Evolutionary conservation across 1,139 yeast species (phyloP), one percentile per base, ranked within the genome.

Genomic region (Geotrichum macrosporum): DNA sequence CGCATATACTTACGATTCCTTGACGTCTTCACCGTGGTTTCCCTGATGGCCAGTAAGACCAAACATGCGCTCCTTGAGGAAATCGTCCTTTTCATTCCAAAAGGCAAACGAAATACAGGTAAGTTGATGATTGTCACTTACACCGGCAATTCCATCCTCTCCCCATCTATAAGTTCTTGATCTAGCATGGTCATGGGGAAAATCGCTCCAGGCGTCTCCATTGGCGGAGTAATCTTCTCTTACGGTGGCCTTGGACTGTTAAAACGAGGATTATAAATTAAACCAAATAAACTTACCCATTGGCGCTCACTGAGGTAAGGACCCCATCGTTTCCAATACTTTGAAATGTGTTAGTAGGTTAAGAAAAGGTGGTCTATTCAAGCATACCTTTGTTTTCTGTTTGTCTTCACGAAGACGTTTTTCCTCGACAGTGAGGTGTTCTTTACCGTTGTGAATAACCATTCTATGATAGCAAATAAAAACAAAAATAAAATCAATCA

Each of bases 1-100:
- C 16, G 37, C 9, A n/a, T 16, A 19, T 6, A 38, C 46, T 34
- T 35, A 48, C 49, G 86, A 75, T 65, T 86, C 88, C 68, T 86
- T 86, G 53, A 86, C 95, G 64, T 89, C 97, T 62, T 89, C 97
- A 48, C 97, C 97, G 64, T 89, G 97, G 64, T 89, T 89, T 4
- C 95, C 95, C 63, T 88, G 94, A 18, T 88, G 88, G 44, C 95
- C 94, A 27, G 96, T 88, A 40, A 89, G 75, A 2, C 96, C 97
- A 65, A 80, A 89, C 54, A 86, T 73, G 55, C 88, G 81, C 64
- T 89, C 97, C 66, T 89, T 89, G 63, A 89, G 74, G 56, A 88
- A 77, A 35, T 78, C 82, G 65, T 89, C 97, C 58, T 86, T 74
- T 52, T 84, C 96, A 68, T 89, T 89, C 97, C 97, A 89, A 53